Evolutionary conservation across 495 filamentous ascomycete species (phyloP).

Genomic region (Penicillium bialowiezense): DNA sequence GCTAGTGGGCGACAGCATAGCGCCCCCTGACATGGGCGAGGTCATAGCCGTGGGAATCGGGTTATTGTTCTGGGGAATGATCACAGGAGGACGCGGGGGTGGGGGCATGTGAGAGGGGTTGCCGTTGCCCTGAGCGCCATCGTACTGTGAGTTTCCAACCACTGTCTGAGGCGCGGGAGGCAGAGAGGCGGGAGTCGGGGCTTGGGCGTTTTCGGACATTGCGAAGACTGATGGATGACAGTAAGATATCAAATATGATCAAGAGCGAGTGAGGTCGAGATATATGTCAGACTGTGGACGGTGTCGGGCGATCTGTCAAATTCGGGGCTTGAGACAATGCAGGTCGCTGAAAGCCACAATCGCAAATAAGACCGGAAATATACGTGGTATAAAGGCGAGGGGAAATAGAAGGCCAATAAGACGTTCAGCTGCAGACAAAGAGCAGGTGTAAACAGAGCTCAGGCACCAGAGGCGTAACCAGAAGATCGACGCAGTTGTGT

Average conservation of each 20-base stretch:
- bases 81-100: constrained; percentile 80
- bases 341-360: constrained; percentile 11
- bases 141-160: constrained; percentile 66
- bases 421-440: constrained; percentile 12
- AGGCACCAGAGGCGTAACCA: background rate
- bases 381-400: constrained; percentile 12
- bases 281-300: constrained; percentile 9
- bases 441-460: constrained; percentile 12
- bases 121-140: constrained; percentile 61
- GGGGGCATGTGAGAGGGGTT: constrained; percentile 84
- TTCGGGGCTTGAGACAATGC: constrained; percentile 8
- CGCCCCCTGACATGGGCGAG: constrained; percentile 69
- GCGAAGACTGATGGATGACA: constrained; percentile 22
- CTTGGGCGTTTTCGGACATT: constrained; percentile 67
- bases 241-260: constrained; percentile 15
- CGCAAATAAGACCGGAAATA: constrained; percentile 7
- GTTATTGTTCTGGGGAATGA: constrained; percentile 95
- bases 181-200: constrained; percentile 51
- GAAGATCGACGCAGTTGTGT: background rate
- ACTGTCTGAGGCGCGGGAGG: constrained; percentile 65
- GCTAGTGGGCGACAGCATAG: constrained; percentile 78
- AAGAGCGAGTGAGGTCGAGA: constrained; percentile 15
- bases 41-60: constrained; percentile 92
- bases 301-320: constrained; percentile 9
- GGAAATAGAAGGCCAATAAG: constrained; percentile 7